phyloP scores from a whole-genome alignment of 2,329 filamentous ascomycete genomes.

The Neofusicoccum umdonicola region DNA sequence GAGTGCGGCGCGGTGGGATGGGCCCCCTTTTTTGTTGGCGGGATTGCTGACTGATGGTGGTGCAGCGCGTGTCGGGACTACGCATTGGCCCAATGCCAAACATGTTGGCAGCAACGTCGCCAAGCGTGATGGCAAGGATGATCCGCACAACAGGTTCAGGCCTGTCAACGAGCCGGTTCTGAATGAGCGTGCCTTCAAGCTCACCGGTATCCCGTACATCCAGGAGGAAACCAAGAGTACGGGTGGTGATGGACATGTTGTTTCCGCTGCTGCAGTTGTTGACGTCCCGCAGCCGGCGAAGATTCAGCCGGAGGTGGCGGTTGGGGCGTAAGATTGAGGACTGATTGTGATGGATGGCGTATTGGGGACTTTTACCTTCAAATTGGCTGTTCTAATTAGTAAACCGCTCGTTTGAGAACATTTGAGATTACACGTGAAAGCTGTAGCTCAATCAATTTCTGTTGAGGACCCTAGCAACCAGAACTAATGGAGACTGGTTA shows the following conservation, averaged over 20 bases:
- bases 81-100: constrained; percentile 36
- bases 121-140: constrained; percentile 30
- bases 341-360: background rate
- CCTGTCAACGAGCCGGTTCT: constrained; percentile 42
- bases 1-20: background rate
- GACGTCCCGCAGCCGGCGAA: background rate
- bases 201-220: constrained; percentile 51
- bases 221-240: constrained; percentile 5
- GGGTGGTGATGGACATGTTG: constrained; percentile 46
- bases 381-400: too few species aligned
- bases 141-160: constrained; percentile 36
- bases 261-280: too few species aligned
- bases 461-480: background rate
- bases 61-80: constrained; percentile 31
- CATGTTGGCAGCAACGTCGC: constrained; percentile 34
- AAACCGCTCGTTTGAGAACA: background rate
- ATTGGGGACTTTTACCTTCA: too few species aligned
- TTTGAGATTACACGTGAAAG: background rate
- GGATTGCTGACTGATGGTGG: constrained; percentile 8
- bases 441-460: background rate
- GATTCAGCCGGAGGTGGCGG: background rate
- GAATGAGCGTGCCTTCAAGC: constrained; percentile 43
- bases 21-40: too few species aligned
- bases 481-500: background rate
- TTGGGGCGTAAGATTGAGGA: background rate